phyloP scores from a whole-genome alignment of 495 filamentous ascomycete genomes.

The Podospora australis region DNA sequence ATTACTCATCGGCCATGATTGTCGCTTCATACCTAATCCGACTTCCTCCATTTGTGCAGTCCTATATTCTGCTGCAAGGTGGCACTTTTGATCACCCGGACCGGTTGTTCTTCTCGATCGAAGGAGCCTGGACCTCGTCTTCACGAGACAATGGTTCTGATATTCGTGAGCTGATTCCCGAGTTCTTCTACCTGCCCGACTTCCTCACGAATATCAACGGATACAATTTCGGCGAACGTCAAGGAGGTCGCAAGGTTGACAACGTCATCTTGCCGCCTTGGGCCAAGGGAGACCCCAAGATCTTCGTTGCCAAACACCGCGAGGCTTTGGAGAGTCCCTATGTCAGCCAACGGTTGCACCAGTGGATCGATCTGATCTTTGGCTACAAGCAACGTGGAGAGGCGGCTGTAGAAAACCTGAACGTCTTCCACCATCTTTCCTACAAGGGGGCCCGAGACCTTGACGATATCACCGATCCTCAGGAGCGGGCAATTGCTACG shows the following conservation, averaged over 20 bases:
- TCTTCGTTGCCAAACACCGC: conserved; percentile 90
- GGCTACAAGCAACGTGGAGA: conserved; percentile 93
- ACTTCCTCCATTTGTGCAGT: conserved; percentile 91
- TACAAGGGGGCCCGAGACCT: conserved; percentile 92
- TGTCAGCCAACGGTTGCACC: conserved; percentile 82
- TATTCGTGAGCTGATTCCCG: conserved; percentile 87
- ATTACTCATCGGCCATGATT: conserved; percentile 99
- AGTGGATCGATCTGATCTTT: conserved; percentile 96
- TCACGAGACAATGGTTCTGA: conserved; percentile 87
- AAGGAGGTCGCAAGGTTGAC: conserved; percentile 72
- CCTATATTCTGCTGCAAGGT: conserved; percentile 93
- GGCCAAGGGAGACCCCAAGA: conserved; percentile 94
- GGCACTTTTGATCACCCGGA: conserved; percentile 96
- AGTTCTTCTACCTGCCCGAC: conserved; percentile 95
- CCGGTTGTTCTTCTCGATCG: conserved; percentile 87
- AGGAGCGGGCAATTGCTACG: conserved; percentile 78
- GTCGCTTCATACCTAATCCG: conserved; percentile 94
- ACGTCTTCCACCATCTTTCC: conserved; percentile 92
- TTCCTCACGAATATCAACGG: conserved; percentile 86
- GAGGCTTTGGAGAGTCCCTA: conserved; percentile 93
- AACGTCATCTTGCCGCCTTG: conserved; percentile 83
- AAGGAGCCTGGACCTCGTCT: conserved; percentile 84
- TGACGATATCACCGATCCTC: conserved; percentile 81
- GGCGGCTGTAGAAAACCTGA: conserved; percentile 81
- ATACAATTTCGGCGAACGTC: conserved; percentile 85